Evolutionary conservation across 176 grass and related monocot species (phyloP).

Genomic region (Paspalum vaginatum): DNA sequence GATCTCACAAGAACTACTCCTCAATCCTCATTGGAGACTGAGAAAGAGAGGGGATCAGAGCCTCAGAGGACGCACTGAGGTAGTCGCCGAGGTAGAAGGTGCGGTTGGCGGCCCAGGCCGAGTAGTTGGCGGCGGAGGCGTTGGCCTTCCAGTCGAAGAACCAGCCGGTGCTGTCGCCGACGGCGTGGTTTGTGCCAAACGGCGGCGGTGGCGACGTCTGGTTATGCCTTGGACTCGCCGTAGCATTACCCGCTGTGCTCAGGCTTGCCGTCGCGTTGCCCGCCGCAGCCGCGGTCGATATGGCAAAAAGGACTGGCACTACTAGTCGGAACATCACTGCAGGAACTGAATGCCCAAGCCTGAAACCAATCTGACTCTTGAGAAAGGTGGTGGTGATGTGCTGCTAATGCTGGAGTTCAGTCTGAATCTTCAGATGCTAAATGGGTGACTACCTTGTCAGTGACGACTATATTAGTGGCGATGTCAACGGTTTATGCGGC

Average conservation of each 20-base stretch:
- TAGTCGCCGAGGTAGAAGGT: constrained; percentile 83
- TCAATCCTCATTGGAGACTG: no score
- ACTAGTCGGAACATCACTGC: neutral
- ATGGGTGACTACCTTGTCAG: neutral
- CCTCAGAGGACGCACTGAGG: constrained; percentile 57
- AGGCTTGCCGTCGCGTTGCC: constrained; percentile 11
- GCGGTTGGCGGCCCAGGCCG: constrained; percentile 60
- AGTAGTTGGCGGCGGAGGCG: constrained; percentile 62
- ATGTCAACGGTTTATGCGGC: constrained; percentile 11
- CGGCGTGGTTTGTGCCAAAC: constrained; percentile 61
- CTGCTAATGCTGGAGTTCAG: neutral
- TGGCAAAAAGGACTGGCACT: neutral
- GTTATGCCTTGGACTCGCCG: neutral
- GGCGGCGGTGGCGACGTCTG: constrained; percentile 26
- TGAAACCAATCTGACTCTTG: neutral
- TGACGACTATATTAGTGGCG: neutral
- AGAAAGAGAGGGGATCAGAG: no score
- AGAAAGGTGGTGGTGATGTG: neutral
- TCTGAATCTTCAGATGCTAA: neutral
- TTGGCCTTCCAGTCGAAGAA: constrained; percentile 64
- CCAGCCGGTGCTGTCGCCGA: constrained; percentile 65
- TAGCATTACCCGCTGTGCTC: neutral
- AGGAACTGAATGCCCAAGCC: neutral
- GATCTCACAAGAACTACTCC: neutral
- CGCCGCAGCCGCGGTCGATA: neutral